These are phyloP conservation scores for Corylus avellana DNA, from an alignment of 306 rosid genomes.

Conservation along the genomic window DNA sequence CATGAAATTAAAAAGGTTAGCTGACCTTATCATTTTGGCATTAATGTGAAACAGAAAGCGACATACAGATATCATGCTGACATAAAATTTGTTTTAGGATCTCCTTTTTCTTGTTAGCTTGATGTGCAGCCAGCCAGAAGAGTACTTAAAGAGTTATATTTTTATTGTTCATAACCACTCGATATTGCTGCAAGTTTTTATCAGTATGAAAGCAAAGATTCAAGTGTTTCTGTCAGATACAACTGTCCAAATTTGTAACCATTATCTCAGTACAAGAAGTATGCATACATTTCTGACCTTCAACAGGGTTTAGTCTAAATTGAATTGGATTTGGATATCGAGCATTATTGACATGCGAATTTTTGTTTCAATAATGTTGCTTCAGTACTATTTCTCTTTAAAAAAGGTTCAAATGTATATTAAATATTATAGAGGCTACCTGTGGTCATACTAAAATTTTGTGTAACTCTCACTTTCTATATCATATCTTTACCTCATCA, in stretches of 20 bases:
- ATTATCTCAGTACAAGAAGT: background rate
- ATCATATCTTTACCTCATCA: background rate
- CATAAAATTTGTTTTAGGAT: background rate
- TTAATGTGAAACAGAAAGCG: background rate
- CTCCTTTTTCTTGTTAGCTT: background rate
- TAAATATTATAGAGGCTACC: background rate
- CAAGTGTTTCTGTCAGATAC: background rate
- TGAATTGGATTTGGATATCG: background rate
- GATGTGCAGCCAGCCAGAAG: background rate
- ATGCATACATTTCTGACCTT: background rate
- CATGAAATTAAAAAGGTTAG: constrained; percentile 76
- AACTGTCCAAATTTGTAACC: background rate
- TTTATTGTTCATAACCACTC: background rate
- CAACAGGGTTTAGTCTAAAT: background rate
- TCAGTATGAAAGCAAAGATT: too few species aligned
- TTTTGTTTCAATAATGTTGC: background rate
- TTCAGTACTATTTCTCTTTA: background rate
- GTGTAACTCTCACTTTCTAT: background rate
- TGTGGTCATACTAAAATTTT: background rate
- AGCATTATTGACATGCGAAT: background rate
- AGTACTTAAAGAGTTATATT: background rate
- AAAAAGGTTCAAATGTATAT: background rate
- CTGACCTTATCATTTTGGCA: background rate
- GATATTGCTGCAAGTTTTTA: background rate
- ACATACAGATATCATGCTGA: background rate